Base-by-base conservation (phyloP, 129 eudicot species). In the Lactuca saligna region DNA sequence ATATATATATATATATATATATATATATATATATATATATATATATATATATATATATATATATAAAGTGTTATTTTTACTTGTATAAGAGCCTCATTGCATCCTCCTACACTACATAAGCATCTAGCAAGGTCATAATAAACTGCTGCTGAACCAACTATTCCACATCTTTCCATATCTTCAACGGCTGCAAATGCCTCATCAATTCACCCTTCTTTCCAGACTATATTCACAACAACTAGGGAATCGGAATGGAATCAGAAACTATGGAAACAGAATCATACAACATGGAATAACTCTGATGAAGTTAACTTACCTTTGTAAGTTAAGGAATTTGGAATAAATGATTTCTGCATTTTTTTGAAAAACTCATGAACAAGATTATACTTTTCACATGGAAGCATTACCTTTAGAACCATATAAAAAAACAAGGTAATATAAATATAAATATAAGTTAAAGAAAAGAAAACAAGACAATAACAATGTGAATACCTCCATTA, bases 41-140 rank as follows among this genome's bases (percentile, higher is more conserved):
- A n/a, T n/a, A n/a, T n/a, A n/a, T n/a, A n/a, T n/a, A n/a, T n/a
- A n/a, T n/a, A n/a, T n/a, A n/a, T n/a, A n/a, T 44, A 44, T 2
- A 9, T 0, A 34, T 34, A 4, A 4, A 34, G 37, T 34, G 37
- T 34, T 34, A 9, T 57, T 10, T n/a, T 72, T 79, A 93, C 98
- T 77, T 89, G 98, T 76, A 77, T 74, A 61, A 93, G 76, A 17
- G 96, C 98, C 64, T 93, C 98, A 65, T 83, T 59, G 63, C 88
- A 81, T 70, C 95, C 83, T 80, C 98, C 97, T 37, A 80, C 92
- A 68, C 88, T 88, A 69, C 98, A 93, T 31, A 93, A 91, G 85
- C 98, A 85, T 63, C 98, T 88, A 78, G 97, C 98, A 75, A 93
- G 95, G 77, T 93, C 98, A 78, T 93, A 93, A 71, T 93, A 87